A percentile compares a stretch with the other conserved stretches of the same genome.
Conservation (phyloP, 2,329 filamentous ascomycete species). For the Aspergillus amoenus region DNA sequence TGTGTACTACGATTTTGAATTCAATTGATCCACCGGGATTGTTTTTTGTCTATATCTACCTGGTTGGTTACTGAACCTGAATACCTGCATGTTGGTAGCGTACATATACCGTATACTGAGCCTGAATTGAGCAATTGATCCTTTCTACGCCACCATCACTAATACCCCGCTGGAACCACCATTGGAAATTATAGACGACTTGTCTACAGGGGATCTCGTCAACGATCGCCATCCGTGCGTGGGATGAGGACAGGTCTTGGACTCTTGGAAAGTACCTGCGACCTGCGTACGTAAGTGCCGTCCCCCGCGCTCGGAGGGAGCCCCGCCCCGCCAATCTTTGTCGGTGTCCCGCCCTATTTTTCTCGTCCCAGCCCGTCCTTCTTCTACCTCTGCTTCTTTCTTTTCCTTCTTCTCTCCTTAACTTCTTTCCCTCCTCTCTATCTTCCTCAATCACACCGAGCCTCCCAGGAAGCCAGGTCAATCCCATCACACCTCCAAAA, state of each 20-base stretch:
- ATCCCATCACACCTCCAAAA: constrained; percentile 19
- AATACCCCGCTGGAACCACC: not conserved
- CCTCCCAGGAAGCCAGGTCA: not conserved
- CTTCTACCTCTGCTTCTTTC: not conserved
- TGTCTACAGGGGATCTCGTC: not conserved
- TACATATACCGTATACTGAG: constrained; percentile 10
- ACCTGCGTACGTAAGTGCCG: not conserved
- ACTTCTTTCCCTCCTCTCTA: not conserved
- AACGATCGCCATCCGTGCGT: not conserved
- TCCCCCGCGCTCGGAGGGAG: constrained; percentile 4
- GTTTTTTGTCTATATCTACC: constrained; percentile 4
- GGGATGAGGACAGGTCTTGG: not conserved
- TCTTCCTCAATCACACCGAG: not conserved
- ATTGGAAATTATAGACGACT: not conserved
- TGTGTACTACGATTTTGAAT: constrained; percentile 94
- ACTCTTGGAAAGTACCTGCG: not conserved
- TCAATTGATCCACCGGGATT: constrained; percentile 46
- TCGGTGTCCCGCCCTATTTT: no score
- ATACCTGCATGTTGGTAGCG: constrained; percentile 9
- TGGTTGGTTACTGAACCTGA: constrained; percentile 9
- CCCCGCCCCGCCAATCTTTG: constrained; percentile 1
- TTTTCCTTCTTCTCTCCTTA: not conserved
- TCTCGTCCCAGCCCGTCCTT: constrained; percentile 2
- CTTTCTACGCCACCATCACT: not conserved
- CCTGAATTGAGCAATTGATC: constrained; percentile 1